Base-by-base conservation (phyloP, 139 green algal species). In the Chlorella sorokiniana region DNA sequence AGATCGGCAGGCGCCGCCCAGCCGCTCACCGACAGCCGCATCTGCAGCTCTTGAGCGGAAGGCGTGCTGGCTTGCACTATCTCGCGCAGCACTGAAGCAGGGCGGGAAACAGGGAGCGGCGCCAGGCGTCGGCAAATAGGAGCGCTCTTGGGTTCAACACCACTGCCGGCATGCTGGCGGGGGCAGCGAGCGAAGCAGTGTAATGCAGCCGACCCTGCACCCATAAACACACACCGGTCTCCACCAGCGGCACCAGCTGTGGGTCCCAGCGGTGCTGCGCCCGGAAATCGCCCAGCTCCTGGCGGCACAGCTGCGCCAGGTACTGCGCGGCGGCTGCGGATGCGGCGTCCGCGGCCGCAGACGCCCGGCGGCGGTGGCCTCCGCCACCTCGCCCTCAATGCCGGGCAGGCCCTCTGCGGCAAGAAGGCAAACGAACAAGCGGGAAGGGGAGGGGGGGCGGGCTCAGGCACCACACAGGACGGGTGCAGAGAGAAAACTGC, bases 151-250 rank as follows among this genome's bases (percentile, higher is more conserved):
- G n/a, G n/a, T n/a, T n/a, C n/a, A n/a, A n/a, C n/a, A n/a, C n/a
- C n/a, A n/a, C n/a, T n/a, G n/a, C n/a, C n/a, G n/a, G n/a, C n/a
- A n/a, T n/a, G n/a, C n/a, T n/a, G n/a, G n/a, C n/a, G n/a, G n/a
- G n/a, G n/a, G n/a, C n/a, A n/a, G n/a, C n/a, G n/a, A n/a, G n/a
- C n/a, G n/a, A n/a, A n/a, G n/a, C n/a, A n/a, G n/a, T n/a, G n/a
- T n/a, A n/a, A n/a, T n/a, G n/a, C n/a, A n/a, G n/a, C n/a, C n/a
- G n/a, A n/a, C n/a, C n/a, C n/a, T n/a, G n/a, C n/a, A n/a, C n/a
- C n/a, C n/a, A n/a, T n/a, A n/a, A n/a, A n/a, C n/a, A 38, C 72
- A 1, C 51, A 79, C 75, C 75, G 11, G 59, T 81, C 59, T 81
- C 75, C 40, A 81, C 75, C 1, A 59, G 2, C 4, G 75, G 40